These are phyloP conservation scores for Vitis vinifera DNA, from an alignment of 164 flowering plant genomes.

Conservation along the genomic window DNA sequence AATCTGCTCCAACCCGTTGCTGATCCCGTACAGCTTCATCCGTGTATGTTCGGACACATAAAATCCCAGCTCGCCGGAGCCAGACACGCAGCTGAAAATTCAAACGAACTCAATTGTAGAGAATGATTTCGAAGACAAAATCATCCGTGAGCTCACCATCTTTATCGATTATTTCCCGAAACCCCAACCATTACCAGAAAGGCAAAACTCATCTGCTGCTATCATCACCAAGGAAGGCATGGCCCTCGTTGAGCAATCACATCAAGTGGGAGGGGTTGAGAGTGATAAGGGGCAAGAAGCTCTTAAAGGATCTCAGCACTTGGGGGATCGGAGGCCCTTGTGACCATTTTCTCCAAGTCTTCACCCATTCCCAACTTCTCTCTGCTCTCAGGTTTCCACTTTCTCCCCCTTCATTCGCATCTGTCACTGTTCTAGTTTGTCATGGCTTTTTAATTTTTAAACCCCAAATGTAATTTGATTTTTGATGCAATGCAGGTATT, in stretches of 20 bases:
- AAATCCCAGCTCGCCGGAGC: too few relatives aligned
- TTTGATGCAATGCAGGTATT: constrained; percentile 23
- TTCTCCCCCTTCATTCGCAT: not conserved
- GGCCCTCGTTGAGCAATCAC: not conserved
- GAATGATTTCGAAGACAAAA: too few relatives aligned
- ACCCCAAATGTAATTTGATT: not conserved
- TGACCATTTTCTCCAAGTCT: constrained; percentile 32
- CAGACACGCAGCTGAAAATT: too few relatives aligned
- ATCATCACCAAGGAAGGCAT: not conserved
- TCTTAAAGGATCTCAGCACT: constrained; percentile 33
- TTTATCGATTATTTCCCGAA: too few relatives aligned
- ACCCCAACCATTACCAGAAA: too few relatives aligned
- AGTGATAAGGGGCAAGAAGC: constrained; percentile 22
- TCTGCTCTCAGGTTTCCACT: constrained; percentile 33
- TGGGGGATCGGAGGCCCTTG: constrained; percentile 56
- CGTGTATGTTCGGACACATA: too few relatives aligned
- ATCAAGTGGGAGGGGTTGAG: constrained; percentile 4
- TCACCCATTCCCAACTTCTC: constrained; percentile 28
- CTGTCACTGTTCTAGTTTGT: not conserved
- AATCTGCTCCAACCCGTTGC: too few relatives aligned
- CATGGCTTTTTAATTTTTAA: too few relatives aligned
- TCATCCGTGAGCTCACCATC: too few relatives aligned
- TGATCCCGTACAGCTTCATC: too few relatives aligned
- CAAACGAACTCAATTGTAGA: too few relatives aligned
- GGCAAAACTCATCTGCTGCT: not conserved